Evolutionary conservation across 73 alveolate genomes (phyloP), one percentile per base, ranked within the genome.

Genomic region (Paramecium caudatum): DNA sequence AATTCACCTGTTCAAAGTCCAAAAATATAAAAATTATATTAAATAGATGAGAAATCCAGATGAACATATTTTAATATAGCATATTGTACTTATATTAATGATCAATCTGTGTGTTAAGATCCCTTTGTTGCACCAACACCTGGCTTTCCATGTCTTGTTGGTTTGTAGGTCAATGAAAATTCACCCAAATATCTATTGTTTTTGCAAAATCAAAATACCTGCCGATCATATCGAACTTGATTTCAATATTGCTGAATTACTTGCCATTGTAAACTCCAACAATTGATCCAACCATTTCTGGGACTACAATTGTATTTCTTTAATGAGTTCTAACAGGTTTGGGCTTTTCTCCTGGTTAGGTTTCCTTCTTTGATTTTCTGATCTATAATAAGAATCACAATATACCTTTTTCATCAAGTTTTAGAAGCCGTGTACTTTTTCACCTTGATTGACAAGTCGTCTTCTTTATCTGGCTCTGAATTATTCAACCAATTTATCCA

Each of bases 211-310:
- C 6, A 3, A 17, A 21, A 12, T 47, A 82, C 91, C 94, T 95
- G 34, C 99, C 99, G 82, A 97, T 94, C 99, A 97, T 97, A 93
- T 96, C 99, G 74, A 98, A 94, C 91, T 96, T 97, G 91, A 97
- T 93, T 94, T 97, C 99, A 78, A 97, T 96, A 47, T 95, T 91
- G 94, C 82, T 92, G 96, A 94, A 97, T 82, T 90, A 91, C 82
- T 94, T 97, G 82, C 99, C 99, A 62, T 94, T 90, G 95, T 97
- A 95, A 55, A 96, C 96, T 78, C 96, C 98, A 74, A 96, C 97
- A 62, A 97, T 94, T 82, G 98, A 92, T 47, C 98, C 98, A 49
- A 97, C 98, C 98, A 97, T 94, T 55, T 96, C 96, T 41, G 99
- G 99, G 78, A 97, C 87, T 32, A 96, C 97, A 81, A 96, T 94